These are phyloP conservation scores for Stagonosporopsis chrysanthemi DNA, from an alignment of 2,329 filamentous ascomycete genomes.

Conservation along the genomic window DNA sequence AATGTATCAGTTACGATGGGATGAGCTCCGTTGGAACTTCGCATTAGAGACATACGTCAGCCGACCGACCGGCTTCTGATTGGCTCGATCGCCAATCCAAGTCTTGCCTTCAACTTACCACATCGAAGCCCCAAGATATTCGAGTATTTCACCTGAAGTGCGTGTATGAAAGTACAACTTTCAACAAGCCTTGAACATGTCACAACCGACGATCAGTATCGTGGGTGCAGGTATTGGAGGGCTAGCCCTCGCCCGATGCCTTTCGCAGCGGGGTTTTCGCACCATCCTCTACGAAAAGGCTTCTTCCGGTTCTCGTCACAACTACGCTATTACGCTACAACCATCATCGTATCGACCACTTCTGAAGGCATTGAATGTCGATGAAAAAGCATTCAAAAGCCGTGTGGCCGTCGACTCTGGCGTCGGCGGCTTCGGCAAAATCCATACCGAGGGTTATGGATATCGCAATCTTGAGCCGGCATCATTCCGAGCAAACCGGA, in stretches of 20 bases:
- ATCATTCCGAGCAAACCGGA: slow-evolving; percentile 48
- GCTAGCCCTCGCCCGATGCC: slow-evolving; percentile 50
- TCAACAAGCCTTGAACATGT: slow-evolving; percentile 32
- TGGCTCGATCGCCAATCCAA: slow-evolving; percentile 15
- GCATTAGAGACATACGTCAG: not conserved
- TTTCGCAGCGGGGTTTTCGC: slow-evolving; percentile 43
- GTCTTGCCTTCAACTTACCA: not conserved
- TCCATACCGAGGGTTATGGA: slow-evolving; percentile 16
- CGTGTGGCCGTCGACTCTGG: slow-evolving; percentile 43
- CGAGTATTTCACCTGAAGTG: not conserved
- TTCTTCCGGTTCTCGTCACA: slow-evolving; percentile 34
- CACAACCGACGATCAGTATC: slow-evolving; percentile 39
- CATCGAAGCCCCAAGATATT: not conserved
- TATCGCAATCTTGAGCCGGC: slow-evolving; percentile 5
- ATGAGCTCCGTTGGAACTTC: too few species aligned
- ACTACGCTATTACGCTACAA: slow-evolving; percentile 53
- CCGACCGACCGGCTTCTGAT: not conserved
- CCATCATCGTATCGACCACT: slow-evolving; percentile 43
- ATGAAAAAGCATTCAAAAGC: slow-evolving; percentile 41
- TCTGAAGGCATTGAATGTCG: slow-evolving; percentile 41
- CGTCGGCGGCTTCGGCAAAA: slow-evolving; percentile 33
- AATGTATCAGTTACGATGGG: too few species aligned
- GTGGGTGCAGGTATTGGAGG: slow-evolving; percentile 57
- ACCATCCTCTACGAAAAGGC: slow-evolving; percentile 47
- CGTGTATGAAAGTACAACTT: not conserved